phyloP scores from a whole-genome alignment of 352 stramenopile species.

The Phytophthora tubulina region DNA sequence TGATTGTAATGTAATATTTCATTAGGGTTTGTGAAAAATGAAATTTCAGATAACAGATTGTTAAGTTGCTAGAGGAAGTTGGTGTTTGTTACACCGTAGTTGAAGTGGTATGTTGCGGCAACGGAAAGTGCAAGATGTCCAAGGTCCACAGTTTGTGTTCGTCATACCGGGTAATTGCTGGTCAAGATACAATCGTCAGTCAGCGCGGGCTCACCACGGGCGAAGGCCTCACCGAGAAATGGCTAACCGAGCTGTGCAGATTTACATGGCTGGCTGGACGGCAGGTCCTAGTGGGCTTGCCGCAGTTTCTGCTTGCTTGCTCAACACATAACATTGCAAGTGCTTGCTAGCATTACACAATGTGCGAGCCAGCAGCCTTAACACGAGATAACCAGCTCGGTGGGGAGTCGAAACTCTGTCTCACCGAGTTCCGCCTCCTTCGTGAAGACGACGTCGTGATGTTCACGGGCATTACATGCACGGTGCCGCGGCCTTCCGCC shows the following conservation, averaged over 20 bases:
- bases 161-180: neutral
- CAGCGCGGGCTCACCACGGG: neutral
- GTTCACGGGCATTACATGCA: no score
- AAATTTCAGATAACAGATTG: neutral
- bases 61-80: neutral
- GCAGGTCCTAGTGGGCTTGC: no score
- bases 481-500: neutral
- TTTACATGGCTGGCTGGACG: no score
- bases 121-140: neutral
- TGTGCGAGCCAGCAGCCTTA: neutral
- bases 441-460: no score
- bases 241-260: neutral
- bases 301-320: no score
- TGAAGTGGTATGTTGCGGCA: conserved; percentile 24
- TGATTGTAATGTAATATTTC: no score
- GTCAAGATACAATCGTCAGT: no score
- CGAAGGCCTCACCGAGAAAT: no score
- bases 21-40: no score
- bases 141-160: neutral
- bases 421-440: conserved; percentile 9
- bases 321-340: no score
- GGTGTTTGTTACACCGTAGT: conserved; percentile 3
- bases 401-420: conserved; percentile 1
- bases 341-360: neutral
- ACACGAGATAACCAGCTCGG: neutral